A percentile compares a stretch with the other conserved stretches of the same genome.
Evolutionary conservation across 2,329 filamentous ascomycete species (phyloP).

Genomic region (Coccinonectria pachysandricola): DNA sequence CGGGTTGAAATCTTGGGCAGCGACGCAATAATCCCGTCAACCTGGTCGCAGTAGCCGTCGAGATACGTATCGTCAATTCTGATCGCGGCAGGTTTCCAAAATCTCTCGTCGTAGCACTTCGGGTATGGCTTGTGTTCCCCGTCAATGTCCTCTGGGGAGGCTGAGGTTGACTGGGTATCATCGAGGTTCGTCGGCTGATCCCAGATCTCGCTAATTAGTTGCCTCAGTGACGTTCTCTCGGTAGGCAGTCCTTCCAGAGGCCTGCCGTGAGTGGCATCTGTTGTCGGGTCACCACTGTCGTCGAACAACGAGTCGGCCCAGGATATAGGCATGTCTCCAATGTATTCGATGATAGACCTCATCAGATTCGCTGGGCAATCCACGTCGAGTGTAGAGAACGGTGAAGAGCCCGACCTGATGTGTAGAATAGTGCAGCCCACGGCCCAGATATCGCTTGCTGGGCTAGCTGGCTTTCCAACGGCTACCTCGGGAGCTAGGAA

Average conservation of each 20-base stretch:
- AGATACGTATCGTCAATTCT: slow-evolving; percentile 3
- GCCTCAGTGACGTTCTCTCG: not conserved
- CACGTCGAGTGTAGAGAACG: slow-evolving; percentile 3
- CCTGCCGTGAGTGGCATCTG: slow-evolving; percentile 1
- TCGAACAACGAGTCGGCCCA: slow-evolving; percentile 7
- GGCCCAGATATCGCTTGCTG: slow-evolving; percentile 8
- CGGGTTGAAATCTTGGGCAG: slow-evolving; percentile 3
- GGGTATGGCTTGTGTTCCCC: slow-evolving; percentile 3
- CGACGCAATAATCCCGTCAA: slow-evolving; percentile 2
- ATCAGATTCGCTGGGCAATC: slow-evolving; percentile 4
- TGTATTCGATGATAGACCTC: slow-evolving; percentile 2
- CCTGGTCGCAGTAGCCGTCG: slow-evolving; percentile 3
- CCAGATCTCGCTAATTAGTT: slow-evolving; percentile 4
- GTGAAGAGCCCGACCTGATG: slow-evolving; percentile 3
- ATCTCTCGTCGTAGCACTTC: slow-evolving; percentile 3
- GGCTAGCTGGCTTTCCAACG: no score
- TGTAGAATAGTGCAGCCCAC: slow-evolving; percentile 4
- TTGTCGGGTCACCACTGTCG: slow-evolving; percentile 3
- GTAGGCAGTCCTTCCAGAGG: not conserved
- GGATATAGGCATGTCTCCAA: slow-evolving; percentile 3
- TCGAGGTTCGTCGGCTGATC: slow-evolving; percentile 2
- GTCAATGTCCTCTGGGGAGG: not conserved
- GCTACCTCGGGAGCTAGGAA: no score
- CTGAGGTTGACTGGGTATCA: not conserved
- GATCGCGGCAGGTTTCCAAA: slow-evolving; percentile 7